These are phyloP conservation scores for Magnusiomyces suaveolens DNA, from an alignment of 1,139 yeast genomes.

Conservation along the genomic window DNA sequence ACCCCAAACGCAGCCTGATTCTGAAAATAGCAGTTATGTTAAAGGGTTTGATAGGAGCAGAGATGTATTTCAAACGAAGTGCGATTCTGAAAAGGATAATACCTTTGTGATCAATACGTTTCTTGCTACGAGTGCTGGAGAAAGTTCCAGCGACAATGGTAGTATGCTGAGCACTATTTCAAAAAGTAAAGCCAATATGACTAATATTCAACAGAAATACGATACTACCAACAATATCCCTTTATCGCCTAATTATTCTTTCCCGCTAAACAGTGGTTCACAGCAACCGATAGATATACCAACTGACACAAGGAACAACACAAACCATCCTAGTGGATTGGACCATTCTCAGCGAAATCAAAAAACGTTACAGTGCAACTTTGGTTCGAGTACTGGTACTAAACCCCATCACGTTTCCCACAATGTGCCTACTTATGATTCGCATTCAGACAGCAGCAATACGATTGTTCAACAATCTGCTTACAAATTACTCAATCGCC, in stretches of 20 bases:
- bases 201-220: not conserved
- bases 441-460: not conserved
- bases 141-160: too few species aligned
- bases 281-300: too few species aligned
- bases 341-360: too few species aligned
- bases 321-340: too few species aligned
- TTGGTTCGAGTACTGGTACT: too few species aligned
- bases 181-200: not conserved
- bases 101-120: not conserved
- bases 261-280: too few species aligned
- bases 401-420: too few species aligned
- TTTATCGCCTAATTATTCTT: too few species aligned
- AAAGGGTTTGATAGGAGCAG: not conserved
- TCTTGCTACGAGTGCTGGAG: not conserved
- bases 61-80: not conserved
- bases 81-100: not conserved
- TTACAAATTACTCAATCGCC: conserved; percentile 9
- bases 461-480: not conserved
- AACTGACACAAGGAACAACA: too few species aligned
- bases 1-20: not conserved
- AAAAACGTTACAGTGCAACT: too few species aligned
- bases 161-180: not conserved
- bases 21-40: not conserved
- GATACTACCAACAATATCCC: not conserved
- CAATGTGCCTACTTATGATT: too few species aligned